Conservation (phyloP, 2,329 filamentous ascomycete species). For the Cordyceps farinosa region DNA sequence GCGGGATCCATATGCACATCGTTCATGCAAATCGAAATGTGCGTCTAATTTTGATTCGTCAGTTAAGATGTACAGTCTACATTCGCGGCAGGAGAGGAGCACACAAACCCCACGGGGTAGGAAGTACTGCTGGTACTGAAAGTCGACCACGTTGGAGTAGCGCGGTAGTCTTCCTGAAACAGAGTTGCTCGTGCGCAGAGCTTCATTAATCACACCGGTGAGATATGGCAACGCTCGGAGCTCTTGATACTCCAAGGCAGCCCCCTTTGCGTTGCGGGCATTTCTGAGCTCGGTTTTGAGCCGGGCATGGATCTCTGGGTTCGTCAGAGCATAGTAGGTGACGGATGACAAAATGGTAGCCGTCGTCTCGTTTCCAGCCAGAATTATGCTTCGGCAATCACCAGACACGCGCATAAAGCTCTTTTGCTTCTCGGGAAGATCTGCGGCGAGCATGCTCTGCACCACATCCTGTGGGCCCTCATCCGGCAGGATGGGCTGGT, state of each 20-base stretch:
- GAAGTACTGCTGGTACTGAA: not conserved
- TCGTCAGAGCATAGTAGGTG: not conserved
- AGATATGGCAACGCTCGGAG: not conserved
- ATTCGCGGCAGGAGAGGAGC: too few species aligned
- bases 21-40: not conserved
- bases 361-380: not conserved
- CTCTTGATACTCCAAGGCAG: not conserved
- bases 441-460: not conserved
- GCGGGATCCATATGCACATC: not conserved
- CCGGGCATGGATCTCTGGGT: not conserved
- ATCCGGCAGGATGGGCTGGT: not conserved
- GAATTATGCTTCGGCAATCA: not conserved
- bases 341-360: not conserved
- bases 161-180: not conserved
- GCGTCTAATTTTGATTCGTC: not conserved
- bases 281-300: not conserved
- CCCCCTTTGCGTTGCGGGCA: not conserved
- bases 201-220: not conserved
- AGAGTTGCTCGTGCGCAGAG: not conserved
- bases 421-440: not conserved
- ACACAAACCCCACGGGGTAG: not conserved
- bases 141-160: not conserved
- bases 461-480: not conserved
- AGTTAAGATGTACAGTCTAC: too few species aligned
- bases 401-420: not conserved